Evolutionary conservation across 352 stramenopile species (phyloP).

Genomic region (Globisporangium recalcitrans): DNA sequence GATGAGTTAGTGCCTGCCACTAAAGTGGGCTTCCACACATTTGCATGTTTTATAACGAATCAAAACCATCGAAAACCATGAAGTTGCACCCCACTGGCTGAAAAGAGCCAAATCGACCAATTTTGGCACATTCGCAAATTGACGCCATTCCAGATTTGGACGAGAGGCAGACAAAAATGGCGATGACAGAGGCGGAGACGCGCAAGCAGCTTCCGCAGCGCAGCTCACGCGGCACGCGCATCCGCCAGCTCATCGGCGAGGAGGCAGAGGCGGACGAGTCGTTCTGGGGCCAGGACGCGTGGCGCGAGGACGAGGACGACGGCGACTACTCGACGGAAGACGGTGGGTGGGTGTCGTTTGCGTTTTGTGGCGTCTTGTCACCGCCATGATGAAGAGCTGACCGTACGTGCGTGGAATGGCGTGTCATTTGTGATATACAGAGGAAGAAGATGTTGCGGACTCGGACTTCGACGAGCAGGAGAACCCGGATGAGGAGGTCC

Average conservation of each 20-base stretch:
- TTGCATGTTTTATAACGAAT: not conserved
- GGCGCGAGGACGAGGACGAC: slow-evolving; percentile 79
- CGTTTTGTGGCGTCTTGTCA: not conserved
- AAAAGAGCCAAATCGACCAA: not conserved
- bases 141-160: not conserved
- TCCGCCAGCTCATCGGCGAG: slow-evolving; percentile 82
- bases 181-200: not conserved
- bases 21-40: not conserved
- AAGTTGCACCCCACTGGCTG: not conserved
- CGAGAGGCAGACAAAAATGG: not conserved
- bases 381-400: not conserved
- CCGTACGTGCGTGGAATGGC: not conserved
- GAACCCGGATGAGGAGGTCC: slow-evolving; percentile 70
- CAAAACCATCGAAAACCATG: not conserved
- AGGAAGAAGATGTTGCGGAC: slow-evolving; percentile 87
- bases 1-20: not conserved
- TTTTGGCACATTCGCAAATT: not conserved
- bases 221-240: slow-evolving; percentile 65
- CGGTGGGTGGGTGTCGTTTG: slow-evolving; percentile 28
- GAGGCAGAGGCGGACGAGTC: slow-evolving; percentile 82
- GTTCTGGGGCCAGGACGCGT: slow-evolving; percentile 86
- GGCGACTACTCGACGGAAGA: slow-evolving; percentile 87
- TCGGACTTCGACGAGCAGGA: slow-evolving; percentile 87
- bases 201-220: slow-evolving; percentile 54
- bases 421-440: slow-evolving; percentile 20